A percentile compares a stretch with the other conserved stretches of the same genome.
These are phyloP conservation scores for Syncephalastrum sp. DNA, from an alignment of 371 early-diverging fungal genomes.

Conservation along the genomic window DNA sequence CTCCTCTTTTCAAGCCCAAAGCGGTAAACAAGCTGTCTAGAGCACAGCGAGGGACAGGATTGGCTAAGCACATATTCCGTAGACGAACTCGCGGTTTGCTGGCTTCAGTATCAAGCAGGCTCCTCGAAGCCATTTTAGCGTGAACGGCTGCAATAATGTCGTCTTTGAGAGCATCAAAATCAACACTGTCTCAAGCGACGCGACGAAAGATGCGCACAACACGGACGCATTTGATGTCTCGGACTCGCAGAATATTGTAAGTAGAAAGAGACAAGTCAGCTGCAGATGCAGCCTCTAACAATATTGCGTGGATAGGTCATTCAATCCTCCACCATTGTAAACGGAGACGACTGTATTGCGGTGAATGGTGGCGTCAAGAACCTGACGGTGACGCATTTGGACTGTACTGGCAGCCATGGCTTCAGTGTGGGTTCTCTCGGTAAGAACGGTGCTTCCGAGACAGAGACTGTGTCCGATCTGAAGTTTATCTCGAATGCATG, in stretches of 20 bases:
- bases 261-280: too few relatives aligned
- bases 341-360: constrained; percentile 36
- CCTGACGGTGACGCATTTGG: constrained; percentile 21
- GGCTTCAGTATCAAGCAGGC: constrained; percentile 28
- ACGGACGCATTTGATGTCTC: constrained; percentile 40
- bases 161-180: constrained; percentile 21
- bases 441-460: constrained; percentile 18
- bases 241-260: constrained; percentile 17
- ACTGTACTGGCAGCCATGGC: constrained; percentile 31
- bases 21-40: constrained; percentile 2
- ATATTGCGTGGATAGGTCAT: not conserved
- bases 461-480: constrained; percentile 24
- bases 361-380: constrained; percentile 31
- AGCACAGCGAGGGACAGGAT: too few relatives aligned
- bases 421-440: constrained; percentile 40
- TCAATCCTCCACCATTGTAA: constrained; percentile 16
- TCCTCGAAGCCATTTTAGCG: constrained; percentile 33
- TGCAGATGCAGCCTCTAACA: too few relatives aligned
- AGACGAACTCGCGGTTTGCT: constrained; percentile 26
- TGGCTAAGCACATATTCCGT: too few relatives aligned
- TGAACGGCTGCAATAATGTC: constrained; percentile 24
- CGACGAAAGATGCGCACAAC: constrained; percentile 25
- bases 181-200: constrained; percentile 25
- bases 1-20: constrained; percentile 30
- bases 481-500: constrained; percentile 21